These are phyloP conservation scores for Acidomyces sp. DNA, from an alignment of 495 filamentous ascomycete genomes.

Conservation along the genomic window DNA sequence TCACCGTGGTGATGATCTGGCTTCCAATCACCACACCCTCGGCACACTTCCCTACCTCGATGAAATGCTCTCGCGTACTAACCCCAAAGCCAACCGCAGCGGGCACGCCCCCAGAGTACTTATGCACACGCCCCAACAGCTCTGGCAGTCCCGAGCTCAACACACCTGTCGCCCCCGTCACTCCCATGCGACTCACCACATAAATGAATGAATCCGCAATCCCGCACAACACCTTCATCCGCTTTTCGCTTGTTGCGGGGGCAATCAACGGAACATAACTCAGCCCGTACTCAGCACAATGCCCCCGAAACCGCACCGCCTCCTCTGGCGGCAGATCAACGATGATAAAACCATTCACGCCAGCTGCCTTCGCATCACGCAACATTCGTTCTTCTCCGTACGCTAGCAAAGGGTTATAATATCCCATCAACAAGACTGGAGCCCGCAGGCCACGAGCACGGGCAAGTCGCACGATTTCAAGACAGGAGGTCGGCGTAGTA, in stretches of 20 bases:
- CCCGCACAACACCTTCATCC: conserved; percentile 89
- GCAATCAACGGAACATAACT: conserved; percentile 95
- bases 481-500: conserved; percentile 60
- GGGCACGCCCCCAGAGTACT: conserved; percentile 78
- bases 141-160: conserved; percentile 68
- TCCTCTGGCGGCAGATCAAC: conserved; percentile 96
- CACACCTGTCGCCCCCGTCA: conserved; percentile 77
- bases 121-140: conserved; percentile 73
- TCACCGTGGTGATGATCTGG: conserved; percentile 73
- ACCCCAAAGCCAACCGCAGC: conserved; percentile 91
- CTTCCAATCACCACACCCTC: conserved; percentile 97
- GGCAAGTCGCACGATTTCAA: conserved; percentile 69
- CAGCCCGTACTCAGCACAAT: conserved; percentile 58
- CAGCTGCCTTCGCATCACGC: conserved; percentile 68
- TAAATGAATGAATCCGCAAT: conserved; percentile 99
- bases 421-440: conserved; percentile 91
- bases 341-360: conserved; percentile 94
- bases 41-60: conserved; percentile 65
- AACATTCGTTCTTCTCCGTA: conserved; percentile 89
- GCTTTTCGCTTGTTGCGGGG: conserved; percentile 77
- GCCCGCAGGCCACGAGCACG: conserved; percentile 60
- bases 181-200: conserved; percentile 94
- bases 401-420: conserved; percentile 88
- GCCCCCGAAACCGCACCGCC: conserved; percentile 76
- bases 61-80: conserved; percentile 87